These are phyloP conservation scores for Mycena rebaudengoi DNA, from an alignment of 768 basidiomycete genomes.

Conservation along the genomic window DNA sequence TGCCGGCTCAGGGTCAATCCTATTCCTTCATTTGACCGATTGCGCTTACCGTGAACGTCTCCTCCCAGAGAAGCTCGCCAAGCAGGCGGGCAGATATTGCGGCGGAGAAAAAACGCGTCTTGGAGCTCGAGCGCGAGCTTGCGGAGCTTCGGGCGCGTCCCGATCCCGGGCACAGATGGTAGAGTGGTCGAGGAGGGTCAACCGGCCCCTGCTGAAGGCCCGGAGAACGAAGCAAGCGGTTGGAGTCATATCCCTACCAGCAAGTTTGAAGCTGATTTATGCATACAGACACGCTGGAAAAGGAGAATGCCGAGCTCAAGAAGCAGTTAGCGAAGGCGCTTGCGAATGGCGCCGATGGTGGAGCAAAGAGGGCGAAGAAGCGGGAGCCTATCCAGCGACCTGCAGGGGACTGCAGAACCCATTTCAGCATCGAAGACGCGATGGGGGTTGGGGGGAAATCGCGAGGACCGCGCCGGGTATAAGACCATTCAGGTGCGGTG, in stretches of 20 bases:
- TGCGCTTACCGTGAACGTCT: background rate
- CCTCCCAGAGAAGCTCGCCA: no score
- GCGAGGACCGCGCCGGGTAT: background rate
- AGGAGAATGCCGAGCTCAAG: background rate
- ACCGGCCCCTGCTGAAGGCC: background rate
- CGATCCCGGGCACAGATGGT: no score
- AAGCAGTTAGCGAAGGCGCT: background rate
- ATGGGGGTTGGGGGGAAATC: background rate
- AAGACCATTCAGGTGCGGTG: background rate
- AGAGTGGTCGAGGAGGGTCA: no score
- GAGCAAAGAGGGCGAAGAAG: background rate
- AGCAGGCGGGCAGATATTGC: no score
- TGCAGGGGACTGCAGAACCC: background rate
- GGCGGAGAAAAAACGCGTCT: no score
- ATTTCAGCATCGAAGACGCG: constrained; percentile 1
- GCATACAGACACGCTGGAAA: background rate
- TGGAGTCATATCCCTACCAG: background rate
- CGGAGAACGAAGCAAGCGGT: background rate
- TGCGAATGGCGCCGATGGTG: background rate
- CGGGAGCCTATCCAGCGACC: background rate
- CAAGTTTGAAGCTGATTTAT: background rate
- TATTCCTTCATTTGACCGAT: background rate
- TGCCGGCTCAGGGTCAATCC: background rate
- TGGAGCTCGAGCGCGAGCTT: no score
- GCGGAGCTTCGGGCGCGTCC: no score